Conservation (phyloP, 495 filamentous ascomycete genomes). For the Symbiotaphrina buchneri region DNA sequence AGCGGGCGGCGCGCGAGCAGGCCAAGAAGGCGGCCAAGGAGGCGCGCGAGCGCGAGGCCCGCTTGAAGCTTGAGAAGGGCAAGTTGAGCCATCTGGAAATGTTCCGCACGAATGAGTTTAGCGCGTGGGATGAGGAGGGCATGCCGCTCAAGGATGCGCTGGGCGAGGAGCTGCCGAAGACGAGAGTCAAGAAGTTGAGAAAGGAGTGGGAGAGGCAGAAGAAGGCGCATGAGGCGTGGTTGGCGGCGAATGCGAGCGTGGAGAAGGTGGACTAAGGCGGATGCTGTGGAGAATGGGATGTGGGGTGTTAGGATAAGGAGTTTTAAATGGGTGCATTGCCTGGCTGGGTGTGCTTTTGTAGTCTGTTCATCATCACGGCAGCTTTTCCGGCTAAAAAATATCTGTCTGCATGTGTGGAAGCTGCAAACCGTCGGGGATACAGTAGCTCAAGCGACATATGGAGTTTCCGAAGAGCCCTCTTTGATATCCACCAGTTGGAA, state of each 20-base stretch:
- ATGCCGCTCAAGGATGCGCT: constrained; percentile 53
- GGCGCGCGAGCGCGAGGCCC: constrained; percentile 22
- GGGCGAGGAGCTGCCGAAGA: constrained; percentile 69
- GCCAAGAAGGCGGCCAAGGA: constrained; percentile 25
- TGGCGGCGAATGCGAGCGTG: constrained; percentile 8
- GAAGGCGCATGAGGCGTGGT: constrained; percentile 55
- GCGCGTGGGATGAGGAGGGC: constrained; percentile 71
- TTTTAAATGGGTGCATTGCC: no score
- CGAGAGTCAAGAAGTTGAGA: constrained; percentile 54
- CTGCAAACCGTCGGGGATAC: no score
- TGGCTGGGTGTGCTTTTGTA: no score
- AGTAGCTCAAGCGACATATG: no score
- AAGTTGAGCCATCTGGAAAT: constrained; percentile 17
- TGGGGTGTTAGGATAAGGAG: no score
- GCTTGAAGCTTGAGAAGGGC: constrained; percentile 41
- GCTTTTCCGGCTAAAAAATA: no score
- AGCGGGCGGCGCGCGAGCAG: constrained; percentile 12
- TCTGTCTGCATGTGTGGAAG: no score
- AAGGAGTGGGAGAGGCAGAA: constrained; percentile 91
- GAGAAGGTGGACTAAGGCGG: no score
- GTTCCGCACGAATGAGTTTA: constrained; percentile 40
- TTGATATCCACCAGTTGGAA: no score
- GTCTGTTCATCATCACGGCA: no score
- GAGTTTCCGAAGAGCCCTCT: no score
- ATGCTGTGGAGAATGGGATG: no score